Evolutionary conservation across 2,329 filamentous ascomycete genomes (phyloP).

Genomic region (Colletotrichum costaricense): DNA sequence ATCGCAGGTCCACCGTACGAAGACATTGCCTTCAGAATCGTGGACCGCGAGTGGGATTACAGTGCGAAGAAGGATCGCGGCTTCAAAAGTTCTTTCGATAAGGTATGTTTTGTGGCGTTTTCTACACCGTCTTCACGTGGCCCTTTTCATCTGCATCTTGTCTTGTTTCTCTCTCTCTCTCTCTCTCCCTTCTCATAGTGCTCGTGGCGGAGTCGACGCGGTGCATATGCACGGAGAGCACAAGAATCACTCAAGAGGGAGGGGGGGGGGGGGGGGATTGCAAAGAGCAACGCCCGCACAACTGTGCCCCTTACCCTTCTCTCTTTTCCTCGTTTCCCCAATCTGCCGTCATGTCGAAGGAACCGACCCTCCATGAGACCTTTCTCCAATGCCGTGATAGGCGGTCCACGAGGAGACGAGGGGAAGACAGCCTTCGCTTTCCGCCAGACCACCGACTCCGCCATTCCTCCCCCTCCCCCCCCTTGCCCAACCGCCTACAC

Average conservation of each 20-base stretch:
- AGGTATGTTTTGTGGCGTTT: slow-evolving; percentile 65
- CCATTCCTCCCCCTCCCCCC: neutral
- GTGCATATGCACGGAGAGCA: slow-evolving; percentile 18
- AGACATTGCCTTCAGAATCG: slow-evolving; percentile 95
- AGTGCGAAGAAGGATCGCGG: slow-evolving; percentile 94
- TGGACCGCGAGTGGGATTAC: slow-evolving; percentile 99
- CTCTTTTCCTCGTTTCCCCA: slow-evolving; percentile 9
- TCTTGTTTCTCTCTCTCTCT: neutral
- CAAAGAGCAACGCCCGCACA: slow-evolving; percentile 24
- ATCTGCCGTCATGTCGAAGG: slow-evolving; percentile 4
- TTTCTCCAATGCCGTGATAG: slow-evolving; percentile 16
- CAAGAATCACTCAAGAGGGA: neutral
- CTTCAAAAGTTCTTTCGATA: slow-evolving; percentile 97
- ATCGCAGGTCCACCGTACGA: slow-evolving; percentile 96
- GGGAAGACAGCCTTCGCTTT: neutral
- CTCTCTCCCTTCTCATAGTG: neutral
- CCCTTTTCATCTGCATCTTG: neutral
- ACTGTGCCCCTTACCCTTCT: neutral
- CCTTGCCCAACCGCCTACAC: slow-evolving; percentile 26
- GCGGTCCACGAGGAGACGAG: neutral
- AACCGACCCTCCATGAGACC: slow-evolving; percentile 10
- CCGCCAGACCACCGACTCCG: neutral
- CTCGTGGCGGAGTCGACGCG: slow-evolving; percentile 15
- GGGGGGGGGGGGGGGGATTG: neutral
- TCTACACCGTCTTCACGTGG: slow-evolving; percentile 5